These are phyloP conservation scores for Salix dunnii DNA, from an alignment of 345 rosid species.

Conservation along the genomic window DNA sequence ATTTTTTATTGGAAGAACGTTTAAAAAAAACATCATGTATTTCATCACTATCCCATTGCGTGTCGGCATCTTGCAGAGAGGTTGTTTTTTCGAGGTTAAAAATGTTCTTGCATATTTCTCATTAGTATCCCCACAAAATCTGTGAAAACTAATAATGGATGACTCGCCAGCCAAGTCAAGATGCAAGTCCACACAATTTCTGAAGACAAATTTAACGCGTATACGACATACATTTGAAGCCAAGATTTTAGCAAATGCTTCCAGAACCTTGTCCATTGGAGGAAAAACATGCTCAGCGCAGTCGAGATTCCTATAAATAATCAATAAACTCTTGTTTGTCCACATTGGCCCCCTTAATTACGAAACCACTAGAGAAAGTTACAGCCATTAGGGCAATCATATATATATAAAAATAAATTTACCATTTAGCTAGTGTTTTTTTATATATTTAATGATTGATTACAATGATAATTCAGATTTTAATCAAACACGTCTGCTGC, in stretches of 20 bases:
- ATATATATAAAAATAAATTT: neutral
- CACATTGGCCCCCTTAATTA: neutral
- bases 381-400: neutral
- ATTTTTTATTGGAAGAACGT: too few relatives aligned
- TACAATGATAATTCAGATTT: constrained; percentile 7
- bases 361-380: neutral
- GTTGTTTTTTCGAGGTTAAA: neutral
- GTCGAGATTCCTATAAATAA: neutral
- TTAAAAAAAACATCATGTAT: too few relatives aligned
- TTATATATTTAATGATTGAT: neutral
- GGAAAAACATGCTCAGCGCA: neutral
- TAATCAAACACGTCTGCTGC: neutral
- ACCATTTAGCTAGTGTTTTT: neutral
- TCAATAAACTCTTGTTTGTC: neutral
- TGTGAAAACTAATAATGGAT: constrained; percentile 18
- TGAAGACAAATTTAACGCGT: neutral
- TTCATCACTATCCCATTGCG: neutral
- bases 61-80: constrained; percentile 12
- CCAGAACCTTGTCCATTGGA: neutral
- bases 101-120: constrained; percentile 3
- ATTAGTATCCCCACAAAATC: constrained; percentile 19
- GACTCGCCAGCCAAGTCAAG: neutral
- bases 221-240: neutral
- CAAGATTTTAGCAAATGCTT: constrained; percentile 4
- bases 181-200: neutral